phyloP scores from a whole-genome alignment of 2,329 filamentous ascomycete genomes.

The Leptographium wingfieldii region DNA sequence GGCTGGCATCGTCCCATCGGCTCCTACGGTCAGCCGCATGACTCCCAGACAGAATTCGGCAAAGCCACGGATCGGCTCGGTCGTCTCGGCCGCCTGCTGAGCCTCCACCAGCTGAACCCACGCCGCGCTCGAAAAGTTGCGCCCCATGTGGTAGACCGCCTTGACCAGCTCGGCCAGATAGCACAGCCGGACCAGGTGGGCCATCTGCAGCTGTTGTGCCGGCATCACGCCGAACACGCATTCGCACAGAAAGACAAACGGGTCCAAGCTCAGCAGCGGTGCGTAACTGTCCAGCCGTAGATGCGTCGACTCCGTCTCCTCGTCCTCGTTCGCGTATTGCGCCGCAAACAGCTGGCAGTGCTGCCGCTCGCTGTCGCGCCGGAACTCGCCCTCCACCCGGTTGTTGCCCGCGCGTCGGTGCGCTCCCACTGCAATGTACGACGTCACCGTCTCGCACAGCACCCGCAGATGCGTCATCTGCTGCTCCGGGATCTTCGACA shows the following conservation, averaged over 20 bases:
- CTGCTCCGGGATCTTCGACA: conserved; percentile 77
- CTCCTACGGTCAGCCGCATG: conserved; percentile 23
- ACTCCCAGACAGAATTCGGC: conserved; percentile 40
- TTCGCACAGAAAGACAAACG: conserved; percentile 73
- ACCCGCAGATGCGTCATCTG: conserved; percentile 77
- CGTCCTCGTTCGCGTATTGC: conserved; percentile 33
- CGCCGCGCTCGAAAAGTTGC: conserved; percentile 36
- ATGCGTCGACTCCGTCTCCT: conserved; percentile 17
- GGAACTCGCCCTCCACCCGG: conserved; percentile 53
- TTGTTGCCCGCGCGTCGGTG: conserved; percentile 48
- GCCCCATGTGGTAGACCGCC: conserved; percentile 49
- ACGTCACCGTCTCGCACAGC: conserved; percentile 74
- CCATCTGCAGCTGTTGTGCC: conserved; percentile 58
- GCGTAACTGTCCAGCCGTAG: conserved; percentile 32
- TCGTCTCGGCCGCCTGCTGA: conserved; percentile 22
- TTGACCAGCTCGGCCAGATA: conserved; percentile 88
- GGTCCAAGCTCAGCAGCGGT: conserved; percentile 55
- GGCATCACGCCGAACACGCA: conserved; percentile 58
- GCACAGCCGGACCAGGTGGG: conserved; percentile 71
- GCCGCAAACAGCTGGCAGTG: conserved; percentile 63
- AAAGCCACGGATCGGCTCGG: conserved; percentile 31
- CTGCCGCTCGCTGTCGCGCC: conserved; percentile 55
- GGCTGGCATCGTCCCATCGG: too few relatives aligned
- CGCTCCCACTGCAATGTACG: conserved; percentile 68
- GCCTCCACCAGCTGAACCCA: conserved; percentile 34